Conservation (phyloP, 176 grass and related monocot species). For the Paspalum vaginatum region DNA sequence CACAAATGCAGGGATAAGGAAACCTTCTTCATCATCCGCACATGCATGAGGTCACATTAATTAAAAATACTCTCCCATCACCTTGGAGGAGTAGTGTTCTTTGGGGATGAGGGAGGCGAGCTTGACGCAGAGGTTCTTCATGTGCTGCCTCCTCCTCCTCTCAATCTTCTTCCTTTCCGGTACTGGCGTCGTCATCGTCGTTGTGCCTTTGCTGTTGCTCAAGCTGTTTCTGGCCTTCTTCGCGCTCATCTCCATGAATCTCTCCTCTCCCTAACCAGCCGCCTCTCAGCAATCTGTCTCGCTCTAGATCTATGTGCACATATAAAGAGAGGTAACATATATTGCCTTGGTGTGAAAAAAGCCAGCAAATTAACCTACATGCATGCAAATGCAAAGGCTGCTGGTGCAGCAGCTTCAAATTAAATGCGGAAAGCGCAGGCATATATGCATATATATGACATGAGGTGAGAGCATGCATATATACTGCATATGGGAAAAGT, state of each 20-base stretch:
- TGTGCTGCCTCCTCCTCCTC: constrained; percentile 63
- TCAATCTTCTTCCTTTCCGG: constrained; percentile 70
- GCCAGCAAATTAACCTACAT: too few species aligned
- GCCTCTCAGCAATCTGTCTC: neutral
- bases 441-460: too few species aligned
- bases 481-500: too few species aligned
- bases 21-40: neutral
- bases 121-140: constrained; percentile 65
- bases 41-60: too few species aligned
- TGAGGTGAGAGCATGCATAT: too few species aligned
- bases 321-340: too few species aligned
- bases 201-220: neutral
- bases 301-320: neutral
- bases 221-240: neutral
- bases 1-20: too few species aligned
- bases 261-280: too few species aligned
- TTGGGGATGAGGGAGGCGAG: constrained; percentile 72
- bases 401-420: too few species aligned
- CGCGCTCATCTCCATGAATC: neutral
- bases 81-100: constrained; percentile 45
- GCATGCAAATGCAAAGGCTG: too few species aligned
- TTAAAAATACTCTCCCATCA: neutral
- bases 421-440: too few species aligned
- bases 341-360: too few species aligned
- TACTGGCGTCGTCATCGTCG: neutral